phyloP scores from a whole-genome alignment of 1,139 yeast genomes.

The Yamadazyma atmosphaerica region DNA sequence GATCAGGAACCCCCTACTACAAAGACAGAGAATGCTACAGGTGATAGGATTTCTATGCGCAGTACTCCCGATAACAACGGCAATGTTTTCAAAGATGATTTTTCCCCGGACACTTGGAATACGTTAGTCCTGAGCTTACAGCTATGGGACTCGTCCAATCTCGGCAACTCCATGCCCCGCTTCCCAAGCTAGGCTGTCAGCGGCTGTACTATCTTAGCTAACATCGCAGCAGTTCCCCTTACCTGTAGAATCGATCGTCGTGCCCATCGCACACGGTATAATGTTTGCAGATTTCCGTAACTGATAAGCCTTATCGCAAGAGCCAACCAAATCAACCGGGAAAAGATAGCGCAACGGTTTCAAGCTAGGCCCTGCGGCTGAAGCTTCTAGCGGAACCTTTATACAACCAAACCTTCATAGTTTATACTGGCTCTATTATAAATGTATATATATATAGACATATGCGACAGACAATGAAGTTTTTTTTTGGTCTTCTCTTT shows the following conservation, averaged over 20 bases:
- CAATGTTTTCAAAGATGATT: conserved; percentile 10
- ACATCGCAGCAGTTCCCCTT: too few relatives aligned
- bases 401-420: too few relatives aligned
- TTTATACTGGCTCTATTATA: too few relatives aligned
- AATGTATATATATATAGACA: too few relatives aligned
- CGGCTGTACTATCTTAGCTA: too few relatives aligned
- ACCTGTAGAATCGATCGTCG: too few relatives aligned
- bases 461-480: too few relatives aligned
- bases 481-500: too few relatives aligned
- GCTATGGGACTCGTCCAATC: conserved; percentile 11
- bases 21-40: neutral
- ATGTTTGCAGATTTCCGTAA: neutral
- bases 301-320: conserved; percentile 1
- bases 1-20: conserved; percentile 1
- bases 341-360: too few relatives aligned
- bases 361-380: too few relatives aligned
- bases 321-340: too few relatives aligned
- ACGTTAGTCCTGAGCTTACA: conserved; percentile 11
- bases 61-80: neutral
- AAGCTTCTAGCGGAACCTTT: too few relatives aligned
- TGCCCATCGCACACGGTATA: neutral
- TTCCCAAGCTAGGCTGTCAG: neutral
- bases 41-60: neutral
- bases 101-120: conserved; percentile 13
- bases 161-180: conserved; percentile 1